Evolutionary conservation across 2,329 filamentous ascomycete genomes (phyloP).

Genomic region (Fusarium albidum): DNA sequence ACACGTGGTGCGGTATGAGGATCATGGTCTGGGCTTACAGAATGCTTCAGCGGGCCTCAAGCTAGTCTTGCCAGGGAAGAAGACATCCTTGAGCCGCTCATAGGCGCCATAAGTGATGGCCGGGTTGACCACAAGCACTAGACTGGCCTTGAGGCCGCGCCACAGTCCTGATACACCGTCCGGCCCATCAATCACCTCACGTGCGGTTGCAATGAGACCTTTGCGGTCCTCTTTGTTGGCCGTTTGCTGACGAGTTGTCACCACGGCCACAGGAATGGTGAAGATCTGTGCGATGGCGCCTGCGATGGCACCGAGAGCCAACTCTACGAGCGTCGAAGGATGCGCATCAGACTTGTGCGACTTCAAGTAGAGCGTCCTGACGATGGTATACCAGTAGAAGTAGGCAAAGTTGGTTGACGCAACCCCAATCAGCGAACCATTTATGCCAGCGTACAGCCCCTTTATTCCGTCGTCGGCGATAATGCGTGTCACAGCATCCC

Average conservation of each 20-base stretch:
- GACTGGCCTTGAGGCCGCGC: conserved; percentile 93
- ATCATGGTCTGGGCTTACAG: conserved; percentile 64
- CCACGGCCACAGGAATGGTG: conserved; percentile 94
- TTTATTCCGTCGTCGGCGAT: conserved; percentile 78
- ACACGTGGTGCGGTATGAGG: background rate
- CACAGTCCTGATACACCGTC: conserved; percentile 91
- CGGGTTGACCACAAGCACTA: conserved; percentile 95
- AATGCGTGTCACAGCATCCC: conserved; percentile 90
- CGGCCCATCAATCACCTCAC: conserved; percentile 87
- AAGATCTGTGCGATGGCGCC: conserved; percentile 94
- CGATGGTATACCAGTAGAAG: conserved; percentile 98
- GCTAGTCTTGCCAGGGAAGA: conserved; percentile 80
- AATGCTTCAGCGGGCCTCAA: conserved; percentile 90
- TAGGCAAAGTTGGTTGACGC: conserved; percentile 99
- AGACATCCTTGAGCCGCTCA: conserved; percentile 79
- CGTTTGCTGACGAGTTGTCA: conserved; percentile 96
- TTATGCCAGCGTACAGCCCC: conserved; percentile 90
- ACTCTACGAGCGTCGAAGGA: conserved; percentile 82
- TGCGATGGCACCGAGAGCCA: conserved; percentile 84
- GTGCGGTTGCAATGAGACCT: conserved; percentile 84
- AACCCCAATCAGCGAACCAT: conserved; percentile 86
- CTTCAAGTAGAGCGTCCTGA: conserved; percentile 80
- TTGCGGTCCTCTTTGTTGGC: conserved; percentile 85
- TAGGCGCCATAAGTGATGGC: conserved; percentile 98
- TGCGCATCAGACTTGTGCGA: conserved; percentile 58